These are phyloP conservation scores for Sonneratia alba DNA, from an alignment of 345 rosid species.

Conservation along the genomic window DNA sequence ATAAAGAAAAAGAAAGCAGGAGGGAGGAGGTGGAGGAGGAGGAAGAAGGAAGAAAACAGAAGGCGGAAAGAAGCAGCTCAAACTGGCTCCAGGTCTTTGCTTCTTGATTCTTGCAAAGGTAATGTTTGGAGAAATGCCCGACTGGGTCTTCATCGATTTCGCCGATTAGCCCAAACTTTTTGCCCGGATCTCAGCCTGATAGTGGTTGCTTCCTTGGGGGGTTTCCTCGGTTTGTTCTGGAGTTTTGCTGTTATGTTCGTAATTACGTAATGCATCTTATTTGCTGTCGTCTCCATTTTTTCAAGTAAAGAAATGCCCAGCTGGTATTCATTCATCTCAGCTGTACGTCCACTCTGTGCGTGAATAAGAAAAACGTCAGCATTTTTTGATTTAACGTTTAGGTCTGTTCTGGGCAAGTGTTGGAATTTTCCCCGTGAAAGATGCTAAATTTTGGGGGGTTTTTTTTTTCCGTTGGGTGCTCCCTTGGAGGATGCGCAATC, in stretches of 20 bases:
- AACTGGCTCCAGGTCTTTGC: not conserved
- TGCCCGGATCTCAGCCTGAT: slow-evolving; percentile 1
- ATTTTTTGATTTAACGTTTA: not conserved
- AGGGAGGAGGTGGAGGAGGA: not conserved
- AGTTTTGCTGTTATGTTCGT: not conserved
- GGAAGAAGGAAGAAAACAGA: not conserved
- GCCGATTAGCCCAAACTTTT: not conserved
- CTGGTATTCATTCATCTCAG: not conserved
- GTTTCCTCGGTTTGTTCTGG: not conserved
- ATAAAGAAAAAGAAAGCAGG: not conserved
- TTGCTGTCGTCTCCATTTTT: not conserved
- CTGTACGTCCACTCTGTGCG: not conserved
- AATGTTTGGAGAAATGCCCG: slow-evolving; percentile 1
- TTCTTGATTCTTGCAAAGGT: not conserved
- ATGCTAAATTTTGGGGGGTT: not conserved
- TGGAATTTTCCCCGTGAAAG: not conserved
- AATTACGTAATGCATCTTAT: not conserved
- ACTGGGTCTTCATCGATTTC: slow-evolving; percentile 9
- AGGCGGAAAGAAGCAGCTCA: not conserved
- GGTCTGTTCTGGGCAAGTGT: not conserved
- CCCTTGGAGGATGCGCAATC: not conserved
- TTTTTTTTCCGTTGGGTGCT: not conserved
- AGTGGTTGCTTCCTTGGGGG: not conserved
- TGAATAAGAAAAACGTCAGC: not conserved
- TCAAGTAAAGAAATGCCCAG: not conserved